Evolutionary conservation across 495 filamentous ascomycete species (phyloP).

Genomic region (Penicillium canariense): DNA sequence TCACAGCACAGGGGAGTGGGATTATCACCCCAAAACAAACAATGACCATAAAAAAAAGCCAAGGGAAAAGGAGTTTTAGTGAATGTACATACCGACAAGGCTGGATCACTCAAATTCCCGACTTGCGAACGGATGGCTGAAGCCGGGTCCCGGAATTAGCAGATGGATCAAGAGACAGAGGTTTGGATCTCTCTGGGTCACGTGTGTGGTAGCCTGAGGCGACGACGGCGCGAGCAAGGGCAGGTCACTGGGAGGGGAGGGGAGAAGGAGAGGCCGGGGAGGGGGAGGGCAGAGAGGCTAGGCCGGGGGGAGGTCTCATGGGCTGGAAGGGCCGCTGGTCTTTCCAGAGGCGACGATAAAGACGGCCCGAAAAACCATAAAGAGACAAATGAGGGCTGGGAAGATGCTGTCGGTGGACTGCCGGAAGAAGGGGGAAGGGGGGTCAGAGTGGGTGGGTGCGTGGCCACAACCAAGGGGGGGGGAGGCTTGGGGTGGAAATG

Average conservation of each 20-base stretch:
- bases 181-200: constrained; percentile 33
- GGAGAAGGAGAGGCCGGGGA: constrained; percentile 6
- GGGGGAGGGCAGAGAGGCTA: background rate
- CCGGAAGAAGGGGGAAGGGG: constrained; percentile 14
- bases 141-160: constrained; percentile 42
- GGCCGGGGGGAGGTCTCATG: constrained; percentile 12
- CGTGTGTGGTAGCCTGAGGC: constrained; percentile 37
- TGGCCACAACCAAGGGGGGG: constrained; percentile 33
- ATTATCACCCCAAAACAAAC: background rate
- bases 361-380: constrained; percentile 18
- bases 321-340: constrained; percentile 15
- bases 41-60: background rate
- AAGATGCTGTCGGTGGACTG: constrained; percentile 15
- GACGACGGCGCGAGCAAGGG: constrained; percentile 7
- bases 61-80: constrained; percentile 12
- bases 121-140: constrained; percentile 44
- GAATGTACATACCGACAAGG: constrained; percentile 49
- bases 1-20: constrained; percentile 11
- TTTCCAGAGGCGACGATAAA: constrained; percentile 15
- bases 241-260: constrained; percentile 1
- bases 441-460: constrained; percentile 30
- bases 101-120: constrained; percentile 47
- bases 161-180: constrained; percentile 36
- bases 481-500: constrained; percentile 7
- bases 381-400: constrained; percentile 21